phyloP scores from a whole-genome alignment of 2,329 filamentous ascomycete species.

The Coniochaeta prunicola region DNA sequence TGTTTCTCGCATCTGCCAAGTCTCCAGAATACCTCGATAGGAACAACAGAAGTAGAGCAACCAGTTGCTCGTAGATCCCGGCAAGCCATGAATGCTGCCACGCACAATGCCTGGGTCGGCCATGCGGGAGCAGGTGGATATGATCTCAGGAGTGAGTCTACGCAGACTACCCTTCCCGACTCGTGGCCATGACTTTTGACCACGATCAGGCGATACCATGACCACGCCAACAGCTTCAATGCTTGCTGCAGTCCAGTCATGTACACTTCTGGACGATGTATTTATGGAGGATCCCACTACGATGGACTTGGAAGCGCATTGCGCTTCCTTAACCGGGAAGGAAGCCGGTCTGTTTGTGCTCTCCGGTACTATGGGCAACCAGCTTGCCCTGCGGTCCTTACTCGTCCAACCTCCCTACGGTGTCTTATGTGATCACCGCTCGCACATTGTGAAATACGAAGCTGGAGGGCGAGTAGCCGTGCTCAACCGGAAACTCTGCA shows the following conservation, averaged over 20 bases:
- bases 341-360: constrained; percentile 74
- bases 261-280: constrained; percentile 77
- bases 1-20: not conserved
- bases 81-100: not conserved
- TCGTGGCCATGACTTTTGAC: constrained; percentile 1
- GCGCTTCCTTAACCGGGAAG: constrained; percentile 68
- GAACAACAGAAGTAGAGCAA: not conserved
- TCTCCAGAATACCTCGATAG: not conserved
- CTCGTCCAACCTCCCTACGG: constrained; percentile 73
- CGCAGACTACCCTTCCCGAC: not conserved
- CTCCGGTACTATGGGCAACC: constrained; percentile 92
- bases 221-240: constrained; percentile 75
- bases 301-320: constrained; percentile 63
- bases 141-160: constrained; percentile 22
- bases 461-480: constrained; percentile 46
- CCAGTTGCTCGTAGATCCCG: not conserved
- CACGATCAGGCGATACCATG: constrained; percentile 38
- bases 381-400: constrained; percentile 72
- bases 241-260: constrained; percentile 69
- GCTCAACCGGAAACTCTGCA: not conserved
- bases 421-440: constrained; percentile 70
- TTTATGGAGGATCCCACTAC: constrained; percentile 76
- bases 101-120: constrained; percentile 21
- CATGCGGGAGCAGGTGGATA: constrained; percentile 21
- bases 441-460: constrained; percentile 67